Evolutionary conservation across 2,329 filamentous ascomycete species (phyloP).

Genomic region (Ophiocordyceps camponoti-floridani): DNA sequence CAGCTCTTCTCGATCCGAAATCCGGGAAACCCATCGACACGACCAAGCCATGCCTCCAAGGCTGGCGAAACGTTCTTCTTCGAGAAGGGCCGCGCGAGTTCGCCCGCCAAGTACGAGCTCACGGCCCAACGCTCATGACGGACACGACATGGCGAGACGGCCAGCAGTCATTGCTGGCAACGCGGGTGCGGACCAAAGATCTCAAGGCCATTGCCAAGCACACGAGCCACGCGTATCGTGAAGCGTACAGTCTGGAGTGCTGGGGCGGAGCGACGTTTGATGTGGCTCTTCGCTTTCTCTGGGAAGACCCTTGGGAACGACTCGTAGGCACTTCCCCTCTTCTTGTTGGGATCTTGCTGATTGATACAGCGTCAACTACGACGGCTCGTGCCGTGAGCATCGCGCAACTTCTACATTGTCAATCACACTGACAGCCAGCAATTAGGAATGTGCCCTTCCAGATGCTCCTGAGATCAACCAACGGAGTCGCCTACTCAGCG

Average conservation of each 20-base stretch:
- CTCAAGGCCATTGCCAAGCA: conserved; percentile 89
- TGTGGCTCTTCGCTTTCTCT: conserved; percentile 96
- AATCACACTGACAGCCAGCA: neutral
- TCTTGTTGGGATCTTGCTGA: neutral
- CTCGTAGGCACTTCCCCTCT: conserved; percentile 47
- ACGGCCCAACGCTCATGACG: conserved; percentile 94
- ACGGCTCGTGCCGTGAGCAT: conserved; percentile 54
- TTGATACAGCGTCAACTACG: conserved; percentile 36
- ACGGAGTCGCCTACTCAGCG: conserved; percentile 74
- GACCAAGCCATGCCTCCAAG: conserved; percentile 53
- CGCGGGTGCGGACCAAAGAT: conserved; percentile 88
- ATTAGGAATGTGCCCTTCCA: conserved; percentile 83
- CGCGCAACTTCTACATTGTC: neutral
- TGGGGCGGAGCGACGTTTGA: conserved; percentile 99
- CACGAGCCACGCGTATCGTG: conserved; percentile 81
- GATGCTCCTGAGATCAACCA: conserved; percentile 56
- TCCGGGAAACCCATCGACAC: conserved; percentile 57
- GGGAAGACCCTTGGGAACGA: conserved; percentile 96
- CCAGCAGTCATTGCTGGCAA: conserved; percentile 91
- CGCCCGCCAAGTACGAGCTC: conserved; percentile 78
- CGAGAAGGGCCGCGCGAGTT: conserved; percentile 82
- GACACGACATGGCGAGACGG: conserved; percentile 99
- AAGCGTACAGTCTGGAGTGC: conserved; percentile 88
- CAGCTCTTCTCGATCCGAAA: conserved; percentile 54
- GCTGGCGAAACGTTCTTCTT: conserved; percentile 80